Base-by-base conservation (phyloP, 257 asterid species). In the Fraxinus cuspidata region DNA sequence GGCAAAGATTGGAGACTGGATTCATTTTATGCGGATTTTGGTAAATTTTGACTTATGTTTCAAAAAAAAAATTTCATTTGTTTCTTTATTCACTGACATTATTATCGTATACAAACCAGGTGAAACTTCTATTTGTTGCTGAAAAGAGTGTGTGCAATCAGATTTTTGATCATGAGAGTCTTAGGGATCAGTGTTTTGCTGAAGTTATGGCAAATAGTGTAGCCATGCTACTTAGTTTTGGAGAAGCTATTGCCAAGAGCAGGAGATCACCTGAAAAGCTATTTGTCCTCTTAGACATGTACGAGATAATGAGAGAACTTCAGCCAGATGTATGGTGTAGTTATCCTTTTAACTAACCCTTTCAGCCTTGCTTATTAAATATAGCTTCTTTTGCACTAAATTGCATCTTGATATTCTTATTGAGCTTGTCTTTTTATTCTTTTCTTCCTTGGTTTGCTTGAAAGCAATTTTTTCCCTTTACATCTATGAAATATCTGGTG, bases 261-360 rank as follows among this genome's bases (percentile, higher is more conserved):
- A 94, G 92, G 87, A 80, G 97, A 80, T 91, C 98, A 23, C 98
- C 98, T 7, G 98, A 94, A 85, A 94, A 94, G 82, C 75, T 92
- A 67, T 94, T 94, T 87, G 98, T 94, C 85, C 96, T 94, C 73
- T 87, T 94, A 42, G 98, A 94, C 85, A 94, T 94, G 98, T 94
- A 89, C 66, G 97, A 94, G 84, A 90, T 91, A 68, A 92, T 94
- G 97, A 87, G 97, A 84, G 97, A 94, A 81, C 92, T 94, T 86
- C 93, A 89, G 66, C 38, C 94, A 2, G 98, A 92, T 92, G 98
- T 94, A 85, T 64, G 71, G 42, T 64, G 63, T 73, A 67, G 71
- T 79, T 65, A 73, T 47, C 49, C 44, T 21, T 60, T 38, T 42
- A 40, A 73, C 15, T 34, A 80, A 49, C 37, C 31, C 75, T 34